Conservation (phyloP, 2,329 filamentous ascomycete genomes). For the Ilyonectria robusta region DNA sequence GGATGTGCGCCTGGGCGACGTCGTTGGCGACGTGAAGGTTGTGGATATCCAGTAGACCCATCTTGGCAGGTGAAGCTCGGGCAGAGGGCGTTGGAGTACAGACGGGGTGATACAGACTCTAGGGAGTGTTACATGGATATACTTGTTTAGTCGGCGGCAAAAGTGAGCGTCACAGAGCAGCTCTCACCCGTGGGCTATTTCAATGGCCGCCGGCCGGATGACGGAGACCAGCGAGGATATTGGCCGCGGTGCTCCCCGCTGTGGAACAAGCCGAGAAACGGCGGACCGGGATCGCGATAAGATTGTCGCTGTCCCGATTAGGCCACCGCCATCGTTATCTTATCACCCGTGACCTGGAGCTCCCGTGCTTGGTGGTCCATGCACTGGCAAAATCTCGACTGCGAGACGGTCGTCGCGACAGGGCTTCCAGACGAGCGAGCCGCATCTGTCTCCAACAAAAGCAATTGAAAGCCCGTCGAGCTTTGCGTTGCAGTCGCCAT, state of each 20-base stretch:
- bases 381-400: slow-evolving; percentile 52
- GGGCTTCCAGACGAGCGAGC: slow-evolving; percentile 42
- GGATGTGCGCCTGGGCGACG: slow-evolving; percentile 67
- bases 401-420: slow-evolving; percentile 45
- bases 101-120: neutral
- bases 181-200: neutral
- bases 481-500: slow-evolving; percentile 54
- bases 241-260: slow-evolving; percentile 43
- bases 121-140: slow-evolving; percentile 2
- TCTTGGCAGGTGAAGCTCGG: slow-evolving; percentile 27
- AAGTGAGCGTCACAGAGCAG: slow-evolving; percentile 6
- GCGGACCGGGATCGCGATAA: neutral
- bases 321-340: slow-evolving; percentile 38
- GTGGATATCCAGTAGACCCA: slow-evolving; percentile 69
- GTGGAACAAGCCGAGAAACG: slow-evolving; percentile 10
- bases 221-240: slow-evolving; percentile 44
- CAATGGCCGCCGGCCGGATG: slow-evolving; percentile 32
- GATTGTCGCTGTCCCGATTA: slow-evolving; percentile 13
- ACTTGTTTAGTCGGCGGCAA: slow-evolving; percentile 6
- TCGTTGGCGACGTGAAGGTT: slow-evolving; percentile 70
- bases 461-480: slow-evolving; percentile 50
- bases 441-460: slow-evolving; percentile 43
- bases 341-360: slow-evolving; percentile 49
- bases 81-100: neutral
- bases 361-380: slow-evolving; percentile 45